A percentile compares a stretch with the other conserved stretches of the same genome.
Conservation (phyloP, 345 rosid genomes). For the Salix caprea region DNA sequence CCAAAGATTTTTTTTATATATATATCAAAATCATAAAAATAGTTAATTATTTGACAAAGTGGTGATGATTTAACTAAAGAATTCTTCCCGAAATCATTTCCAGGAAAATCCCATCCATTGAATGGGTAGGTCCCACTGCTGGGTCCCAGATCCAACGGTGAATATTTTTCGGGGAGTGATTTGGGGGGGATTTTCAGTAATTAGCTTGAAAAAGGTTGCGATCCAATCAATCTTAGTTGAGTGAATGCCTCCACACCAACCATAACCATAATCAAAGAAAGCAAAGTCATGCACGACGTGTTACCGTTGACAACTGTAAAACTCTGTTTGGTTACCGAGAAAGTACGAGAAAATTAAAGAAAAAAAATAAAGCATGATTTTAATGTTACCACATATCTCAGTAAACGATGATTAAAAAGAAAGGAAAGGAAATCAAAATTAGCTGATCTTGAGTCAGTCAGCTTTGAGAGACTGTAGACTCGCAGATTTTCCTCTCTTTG, state of each 20-base stretch:
- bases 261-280: slow-evolving; percentile 2
- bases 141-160: too few species aligned
- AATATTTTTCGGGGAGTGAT: not conserved
- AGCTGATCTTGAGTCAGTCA: slow-evolving; percentile 1
- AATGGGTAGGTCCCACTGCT: too few species aligned
- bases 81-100: too few species aligned
- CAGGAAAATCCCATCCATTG: too few species aligned
- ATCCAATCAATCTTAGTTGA: not conserved
- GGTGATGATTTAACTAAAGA: too few species aligned
- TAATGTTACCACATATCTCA: not conserved
- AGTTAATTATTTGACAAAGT: not conserved
- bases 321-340: slow-evolving; percentile 19
- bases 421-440: not conserved
- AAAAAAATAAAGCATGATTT: not conserved
- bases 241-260: slow-evolving; percentile 4
- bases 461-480: not conserved
- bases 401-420: not conserved
- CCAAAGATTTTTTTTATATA: too few species aligned
- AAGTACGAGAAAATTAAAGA: not conserved
- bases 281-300: not conserved
- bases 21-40: too few species aligned
- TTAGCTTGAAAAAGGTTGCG: not conserved
- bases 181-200: too few species aligned
- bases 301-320: not conserved
- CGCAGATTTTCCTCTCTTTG: not conserved